Evolutionary conservation across 2,329 filamentous ascomycete species (phyloP), one percentile per base, ranked within the genome.

Genomic region (Trichoderma sp.): DNA sequence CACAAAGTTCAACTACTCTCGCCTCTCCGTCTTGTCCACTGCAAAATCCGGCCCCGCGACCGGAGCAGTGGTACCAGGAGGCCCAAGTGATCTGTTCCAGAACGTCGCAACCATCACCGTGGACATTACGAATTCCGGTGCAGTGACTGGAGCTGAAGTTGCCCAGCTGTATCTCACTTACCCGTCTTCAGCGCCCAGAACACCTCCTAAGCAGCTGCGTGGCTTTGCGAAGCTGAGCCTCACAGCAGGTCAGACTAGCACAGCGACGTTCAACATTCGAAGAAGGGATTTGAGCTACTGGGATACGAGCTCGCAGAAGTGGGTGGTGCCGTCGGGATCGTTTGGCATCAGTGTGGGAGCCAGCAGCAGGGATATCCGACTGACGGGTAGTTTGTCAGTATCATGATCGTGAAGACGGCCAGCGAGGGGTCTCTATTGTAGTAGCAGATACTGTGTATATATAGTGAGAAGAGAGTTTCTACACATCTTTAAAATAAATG

Each of bases 211-310:
- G 76, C 89, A 92, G 79, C 84, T 92, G 24, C 90, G 91, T 81
- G 90, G 88, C 1, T 92, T 91, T 79, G 79, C 84, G 27, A 94
- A 94, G 83, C 86, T 92, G 0, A 85, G 85, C 65, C 80, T 94
- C 3, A 84, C 86, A 56, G 84, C 89, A 0, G 91, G 91, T 0
- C 86, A 91, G 82, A 86, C 83, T 45, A 86, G 89, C 81, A 84
- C 77, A 11, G 89, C 90, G 1, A 84, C 87, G 31, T 85, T 94
- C 8, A 83, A 84, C 3, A 80, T 91, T 18, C 81, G 88, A 76
- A 93, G 91, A 82, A 89, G 92, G 71, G 91, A 91, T 0, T 87
- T 90, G 0, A 90, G 89, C 77, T 93, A 90, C 83, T 94, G 91
- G 88, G 90, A 93, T 78, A 91, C 93, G 82, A 85, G 87, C 41